A percentile compares a stretch with the other conserved stretches of the same genome.
These are phyloP conservation scores for Cordia subcordata DNA, from an alignment of 257 asterid genomes.

Conservation along the genomic window DNA sequence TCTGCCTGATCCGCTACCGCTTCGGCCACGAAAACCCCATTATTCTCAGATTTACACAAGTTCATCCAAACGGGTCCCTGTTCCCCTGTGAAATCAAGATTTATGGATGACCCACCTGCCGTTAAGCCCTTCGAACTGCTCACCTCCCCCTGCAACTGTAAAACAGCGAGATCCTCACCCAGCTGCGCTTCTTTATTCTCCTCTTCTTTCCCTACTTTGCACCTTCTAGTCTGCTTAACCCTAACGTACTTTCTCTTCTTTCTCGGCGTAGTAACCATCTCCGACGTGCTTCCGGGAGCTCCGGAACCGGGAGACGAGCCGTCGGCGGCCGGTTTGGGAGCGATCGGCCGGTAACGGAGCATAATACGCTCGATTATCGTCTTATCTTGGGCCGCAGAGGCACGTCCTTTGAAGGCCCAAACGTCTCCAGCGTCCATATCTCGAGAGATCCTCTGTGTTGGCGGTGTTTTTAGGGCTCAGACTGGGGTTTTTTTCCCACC, in stretches of 20 bases:
- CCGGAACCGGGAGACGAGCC: slow-evolving; percentile 17
- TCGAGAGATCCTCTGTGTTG: neutral
- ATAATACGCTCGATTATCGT: slow-evolving; percentile 28
- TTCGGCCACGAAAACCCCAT: neutral
- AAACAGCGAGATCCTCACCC: slow-evolving; percentile 5
- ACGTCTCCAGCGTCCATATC: slow-evolving; percentile 19
- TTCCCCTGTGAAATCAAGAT: slow-evolving; percentile 14
- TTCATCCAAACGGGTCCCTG: slow-evolving; percentile 10
- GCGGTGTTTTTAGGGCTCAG: neutral
- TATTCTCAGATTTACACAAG: slow-evolving; percentile 3
- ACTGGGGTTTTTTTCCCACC: neutral
- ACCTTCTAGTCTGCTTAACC: slow-evolving; percentile 26
- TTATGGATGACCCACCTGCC: slow-evolving; percentile 16
- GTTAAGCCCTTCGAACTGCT: neutral
- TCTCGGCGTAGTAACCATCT: slow-evolving; percentile 7
- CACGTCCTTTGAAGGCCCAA: slow-evolving; percentile 9
- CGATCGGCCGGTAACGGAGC: slow-evolving; percentile 42
- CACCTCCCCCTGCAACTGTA: slow-evolving; percentile 4
- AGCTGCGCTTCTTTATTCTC: slow-evolving; percentile 7
- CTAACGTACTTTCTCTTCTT: slow-evolving; percentile 47
- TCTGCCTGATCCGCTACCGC: slow-evolving; percentile 11
- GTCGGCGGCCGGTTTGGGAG: slow-evolving; percentile 36
- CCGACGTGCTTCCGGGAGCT: slow-evolving; percentile 1
- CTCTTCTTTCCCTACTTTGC: slow-evolving; percentile 7
- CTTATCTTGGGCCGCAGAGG: slow-evolving; percentile 14